Evolutionary conservation across 148 eudicot genomes (phyloP), one percentile per base, ranked within the genome.

Genomic region (Hydrangea macrophylla): DNA sequence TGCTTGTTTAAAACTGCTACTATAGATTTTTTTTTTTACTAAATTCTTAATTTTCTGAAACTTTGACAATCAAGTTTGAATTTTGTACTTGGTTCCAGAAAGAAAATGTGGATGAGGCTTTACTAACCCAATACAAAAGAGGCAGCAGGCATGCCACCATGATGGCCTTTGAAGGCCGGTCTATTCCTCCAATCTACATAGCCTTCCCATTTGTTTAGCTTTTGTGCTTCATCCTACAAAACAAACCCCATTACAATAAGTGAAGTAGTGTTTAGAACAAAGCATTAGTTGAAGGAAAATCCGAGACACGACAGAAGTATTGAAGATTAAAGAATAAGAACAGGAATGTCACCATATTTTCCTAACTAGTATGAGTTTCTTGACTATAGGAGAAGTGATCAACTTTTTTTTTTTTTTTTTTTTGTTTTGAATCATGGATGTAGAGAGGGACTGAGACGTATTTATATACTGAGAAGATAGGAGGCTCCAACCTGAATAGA

Each of bases 81-180:
- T 9, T 8, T n/a, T 6, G 32, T 8, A 1, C 7, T 36, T 28
- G 35, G 26, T 62, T 24, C 18, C 10, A 55, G 31, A 12, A 57
- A 5, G 11, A 28, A 18, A 35, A 51, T 25, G 31, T 17, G 15
- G 24, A 55, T 17, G 50, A 70, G 32, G 50, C 22, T 70, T 35
- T 35, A 74, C 80, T 74, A 20, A 90, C 96, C 84, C 65, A 90
- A 65, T 59, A 88, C 89, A 35, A 84, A 76, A 39, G 91, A 69
- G 53, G 96, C 90, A 24, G 96, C 92, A 51, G 82, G 59, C 39
- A 77, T 48, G 53, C 96, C 92, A 54, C 96, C 89, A 69, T 90
- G 93, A n/a, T 26, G 74, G 48, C 90, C 89, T 83, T 71, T 88
- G 27, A 80, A 9, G 39, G 89, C 93, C 5, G 89, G 85, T 71